Base-by-base conservation (phyloP, 805 yeast species). In the Myxozyma udenii region DNA sequence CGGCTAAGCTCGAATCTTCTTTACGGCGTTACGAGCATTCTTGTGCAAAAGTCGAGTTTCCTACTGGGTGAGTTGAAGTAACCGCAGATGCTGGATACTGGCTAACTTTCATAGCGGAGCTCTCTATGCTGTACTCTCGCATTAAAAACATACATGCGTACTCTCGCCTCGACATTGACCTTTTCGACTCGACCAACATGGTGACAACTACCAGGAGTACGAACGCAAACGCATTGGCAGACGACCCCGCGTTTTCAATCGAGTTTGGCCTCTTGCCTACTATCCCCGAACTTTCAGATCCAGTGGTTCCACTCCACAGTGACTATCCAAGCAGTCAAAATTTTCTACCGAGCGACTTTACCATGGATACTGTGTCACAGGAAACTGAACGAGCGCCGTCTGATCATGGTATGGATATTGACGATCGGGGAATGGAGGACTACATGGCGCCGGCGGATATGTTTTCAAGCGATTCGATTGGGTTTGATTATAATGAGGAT, bases 1-100 rank as follows among this genome's bases (percentile, higher is more conserved):
- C 56, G 64, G 9, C 54, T 61, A 3, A 61, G 62, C 35, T 60
- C 65, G n/a, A 52, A 44, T 32, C 44, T 61, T 41, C 39, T 61
- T 44, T 57, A 43, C 24, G 64, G 64, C 5, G 46, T 58, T 6
- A 51, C 55, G 28, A 44, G 50, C 14, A 60, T 61, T 24, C 57
- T 47, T 36, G 51, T 43, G 26, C 64, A 61, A 48, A 60, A 61
- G 35, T 30, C 47, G 1, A 43, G 36, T 19, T 51, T 46, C 42
- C n/a, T 50, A 12, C 25, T 38, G 9, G 18, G 37, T 32, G 25
- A 4, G 42, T 14, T n/a, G n/a, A n/a, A n/a, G n/a, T n/a, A n/a
- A n/a, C n/a, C n/a, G n/a, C n/a, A n/a, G n/a, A n/a, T n/a, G n/a
- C n/a, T n/a, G n/a, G n/a, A n/a, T n/a, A n/a, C n/a, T n/a, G n/a